Evolutionary conservation across 2,329 filamentous ascomycete genomes (phyloP).

Genomic region (Colletotrichum sp.): DNA sequence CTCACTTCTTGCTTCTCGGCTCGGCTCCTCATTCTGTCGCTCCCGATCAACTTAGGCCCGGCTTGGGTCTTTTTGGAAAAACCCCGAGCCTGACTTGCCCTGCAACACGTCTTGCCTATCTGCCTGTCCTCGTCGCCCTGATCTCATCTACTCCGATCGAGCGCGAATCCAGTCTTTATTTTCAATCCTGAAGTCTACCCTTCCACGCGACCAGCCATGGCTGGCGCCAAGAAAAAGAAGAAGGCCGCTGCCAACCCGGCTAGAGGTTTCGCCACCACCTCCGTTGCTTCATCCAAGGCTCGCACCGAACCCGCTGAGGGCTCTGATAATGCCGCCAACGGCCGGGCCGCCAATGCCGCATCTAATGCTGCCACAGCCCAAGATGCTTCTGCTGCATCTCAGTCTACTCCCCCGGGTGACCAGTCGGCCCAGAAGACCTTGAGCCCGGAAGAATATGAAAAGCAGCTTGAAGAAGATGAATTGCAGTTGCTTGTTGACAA

Average conservation of each 20-base stretch:
- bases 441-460: constrained; percentile 88
- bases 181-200: background rate
- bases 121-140: background rate
- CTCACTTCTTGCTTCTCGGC: background rate
- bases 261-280: constrained; percentile 92
- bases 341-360: background rate
- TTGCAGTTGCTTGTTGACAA: constrained; percentile 89
- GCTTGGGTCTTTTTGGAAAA: background rate
- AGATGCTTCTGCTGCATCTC: constrained; percentile 31
- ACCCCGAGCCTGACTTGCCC: background rate
- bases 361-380: background rate
- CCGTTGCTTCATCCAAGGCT: constrained; percentile 78
- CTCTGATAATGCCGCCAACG: constrained; percentile 21
- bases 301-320: constrained; percentile 62
- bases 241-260: constrained; percentile 88
- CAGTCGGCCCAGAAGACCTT: constrained; percentile 50
- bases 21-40: background rate
- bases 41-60: background rate
- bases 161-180: background rate
- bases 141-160: background rate
- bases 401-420: constrained; percentile 25
- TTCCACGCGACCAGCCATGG: constrained; percentile 55
- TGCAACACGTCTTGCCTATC: background rate
- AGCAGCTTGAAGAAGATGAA: constrained; percentile 87
- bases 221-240: constrained; percentile 83